Conservation (phyloP, 2,329 filamentous ascomycete species). For the Ilyonectria robusta region DNA sequence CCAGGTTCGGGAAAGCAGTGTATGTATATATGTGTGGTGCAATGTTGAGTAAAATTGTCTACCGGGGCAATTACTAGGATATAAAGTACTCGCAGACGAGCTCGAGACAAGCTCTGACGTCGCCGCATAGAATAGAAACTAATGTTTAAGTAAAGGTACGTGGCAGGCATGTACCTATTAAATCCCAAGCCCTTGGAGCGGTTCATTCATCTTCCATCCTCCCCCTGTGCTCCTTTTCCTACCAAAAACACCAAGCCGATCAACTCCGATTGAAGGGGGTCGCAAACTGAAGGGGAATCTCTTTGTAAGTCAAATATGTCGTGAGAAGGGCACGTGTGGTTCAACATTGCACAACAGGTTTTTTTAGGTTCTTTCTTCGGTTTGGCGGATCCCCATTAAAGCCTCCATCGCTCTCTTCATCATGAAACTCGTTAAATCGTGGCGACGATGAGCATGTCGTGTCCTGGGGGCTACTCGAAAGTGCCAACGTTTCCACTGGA, state of each 20-base stretch:
- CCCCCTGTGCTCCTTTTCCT: slow-evolving; percentile 35
- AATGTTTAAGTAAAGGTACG: slow-evolving; percentile 41
- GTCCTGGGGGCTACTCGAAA: slow-evolving; percentile 22
- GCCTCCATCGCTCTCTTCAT: slow-evolving; percentile 41
- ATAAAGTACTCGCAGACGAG: slow-evolving; percentile 39
- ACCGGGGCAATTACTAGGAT: slow-evolving; percentile 51
- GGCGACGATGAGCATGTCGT: slow-evolving; percentile 46
- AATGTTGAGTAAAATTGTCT: slow-evolving; percentile 53
- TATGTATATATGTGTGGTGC: slow-evolving; percentile 40
- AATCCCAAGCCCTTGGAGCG: slow-evolving; percentile 42
- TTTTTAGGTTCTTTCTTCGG: slow-evolving; percentile 24
- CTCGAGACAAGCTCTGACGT: slow-evolving; percentile 40
- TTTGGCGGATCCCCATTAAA: slow-evolving; percentile 23
- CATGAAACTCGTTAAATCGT: slow-evolving; percentile 54
- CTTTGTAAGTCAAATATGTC: slow-evolving; percentile 38
- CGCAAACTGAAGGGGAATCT: slow-evolving; percentile 43
- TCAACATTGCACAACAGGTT: slow-evolving; percentile 44
- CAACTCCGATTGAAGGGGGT: slow-evolving; percentile 44
- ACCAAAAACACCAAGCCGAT: slow-evolving; percentile 44
- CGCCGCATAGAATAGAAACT: slow-evolving; percentile 46
- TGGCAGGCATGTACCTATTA: slow-evolving; percentile 38
- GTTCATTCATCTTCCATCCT: slow-evolving; percentile 36
- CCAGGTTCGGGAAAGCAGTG: background rate
- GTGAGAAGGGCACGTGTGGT: slow-evolving; percentile 44
- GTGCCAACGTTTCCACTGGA: slow-evolving; percentile 42